A percentile compares a stretch with the other conserved stretches of the same genome.
Evolutionary conservation across 768 basidiomycete species (phyloP).

Genomic region (Cytidiella melzeri): DNA sequence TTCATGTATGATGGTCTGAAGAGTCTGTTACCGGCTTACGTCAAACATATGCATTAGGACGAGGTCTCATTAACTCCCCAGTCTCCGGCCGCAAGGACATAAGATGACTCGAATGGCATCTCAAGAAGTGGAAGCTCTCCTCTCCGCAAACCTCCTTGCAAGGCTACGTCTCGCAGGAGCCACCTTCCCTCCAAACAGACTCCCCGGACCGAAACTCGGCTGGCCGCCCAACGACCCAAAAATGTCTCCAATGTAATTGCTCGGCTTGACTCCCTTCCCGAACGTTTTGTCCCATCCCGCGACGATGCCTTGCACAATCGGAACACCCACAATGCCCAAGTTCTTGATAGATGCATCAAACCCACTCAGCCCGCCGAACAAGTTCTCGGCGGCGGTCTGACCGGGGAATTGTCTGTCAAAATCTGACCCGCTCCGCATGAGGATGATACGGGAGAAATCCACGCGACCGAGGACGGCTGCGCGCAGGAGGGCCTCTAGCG

Average conservation of each 20-base stretch:
- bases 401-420: conserved; percentile 25
- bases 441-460: conserved; percentile 32
- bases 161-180: not conserved
- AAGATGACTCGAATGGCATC: too few relatives aligned
- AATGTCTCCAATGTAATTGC: conserved; percentile 27
- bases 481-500: conserved; percentile 32
- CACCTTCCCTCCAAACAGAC: not conserved
- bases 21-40: too few relatives aligned
- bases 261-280: conserved; percentile 26
- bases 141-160: not conserved
- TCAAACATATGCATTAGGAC: too few relatives aligned
- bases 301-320: conserved; percentile 32
- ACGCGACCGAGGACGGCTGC: conserved; percentile 26
- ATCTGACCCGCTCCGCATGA: conserved; percentile 33
- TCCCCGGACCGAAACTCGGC: conserved; percentile 13
- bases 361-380: conserved; percentile 22
- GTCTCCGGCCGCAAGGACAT: too few relatives aligned
- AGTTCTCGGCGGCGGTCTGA: conserved; percentile 19
- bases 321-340: conserved; percentile 30
- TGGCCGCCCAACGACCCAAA: conserved; percentile 19
- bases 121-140: too few relatives aligned
- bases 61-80: too few relatives aligned
- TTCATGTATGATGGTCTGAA: too few relatives aligned
- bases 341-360: conserved; percentile 30
- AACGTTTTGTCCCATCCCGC: conserved; percentile 29